Percentiles rank a stretch among this genome's conserved stretches.
Evolutionary conservation across 345 rosid species (phyloP).

Genomic region (Firmiana major): DNA sequence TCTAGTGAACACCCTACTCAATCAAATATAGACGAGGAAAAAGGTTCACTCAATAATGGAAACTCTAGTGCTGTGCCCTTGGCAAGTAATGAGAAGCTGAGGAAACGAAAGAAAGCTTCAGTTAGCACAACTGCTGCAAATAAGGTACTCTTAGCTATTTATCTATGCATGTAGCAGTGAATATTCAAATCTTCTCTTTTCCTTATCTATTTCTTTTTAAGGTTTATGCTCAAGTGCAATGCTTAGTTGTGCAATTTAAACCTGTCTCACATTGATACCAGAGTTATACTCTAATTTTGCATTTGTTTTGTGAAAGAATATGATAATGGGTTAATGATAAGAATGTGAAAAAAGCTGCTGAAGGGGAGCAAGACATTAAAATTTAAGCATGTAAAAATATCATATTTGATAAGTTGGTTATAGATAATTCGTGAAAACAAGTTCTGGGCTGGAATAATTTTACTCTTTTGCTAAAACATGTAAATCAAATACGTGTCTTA

Average conservation of each 20-base stretch:
- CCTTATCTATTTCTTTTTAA: neutral
- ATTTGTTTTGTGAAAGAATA: neutral
- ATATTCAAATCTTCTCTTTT: neutral
- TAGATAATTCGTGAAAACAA: neutral
- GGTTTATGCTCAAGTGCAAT: neutral
- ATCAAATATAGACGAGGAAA: conserved; percentile 40
- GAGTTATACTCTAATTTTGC: neutral
- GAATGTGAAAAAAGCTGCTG: neutral
- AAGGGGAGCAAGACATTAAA: neutral
- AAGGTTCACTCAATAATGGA: conserved; percentile 31
- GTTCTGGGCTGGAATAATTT: neutral
- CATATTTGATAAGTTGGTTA: neutral
- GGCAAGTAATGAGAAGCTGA: conserved; percentile 44
- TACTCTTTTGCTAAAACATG: no score
- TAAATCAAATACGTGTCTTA: no score
- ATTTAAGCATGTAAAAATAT: neutral
- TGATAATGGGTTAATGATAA: neutral
- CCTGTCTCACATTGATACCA: neutral
- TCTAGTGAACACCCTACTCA: conserved; percentile 33
- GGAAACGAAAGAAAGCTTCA: conserved; percentile 43
- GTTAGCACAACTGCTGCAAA: conserved; percentile 37
- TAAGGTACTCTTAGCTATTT: conserved; percentile 39
- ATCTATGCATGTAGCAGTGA: neutral
- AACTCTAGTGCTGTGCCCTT: conserved; percentile 25
- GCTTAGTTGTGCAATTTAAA: neutral